Evolutionary conservation across 1,139 yeast species (phyloP).

Genomic region (Debaryomyces udenii): DNA sequence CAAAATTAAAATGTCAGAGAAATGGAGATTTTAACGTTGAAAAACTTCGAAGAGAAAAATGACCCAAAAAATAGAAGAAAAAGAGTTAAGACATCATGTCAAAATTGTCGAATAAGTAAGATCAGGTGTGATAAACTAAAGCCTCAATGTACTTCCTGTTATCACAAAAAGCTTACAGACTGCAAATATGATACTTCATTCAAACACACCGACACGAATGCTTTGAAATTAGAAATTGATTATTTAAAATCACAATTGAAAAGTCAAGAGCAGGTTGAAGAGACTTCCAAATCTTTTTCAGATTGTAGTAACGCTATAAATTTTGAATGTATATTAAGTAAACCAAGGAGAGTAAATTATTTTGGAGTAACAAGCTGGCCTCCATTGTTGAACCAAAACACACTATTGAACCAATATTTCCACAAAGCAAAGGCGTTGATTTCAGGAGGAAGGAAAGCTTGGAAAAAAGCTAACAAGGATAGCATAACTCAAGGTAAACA

Average conservation of each 20-base stretch:
- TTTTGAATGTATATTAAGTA: not conserved
- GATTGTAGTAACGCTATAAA: not conserved
- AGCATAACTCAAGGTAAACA: not conserved
- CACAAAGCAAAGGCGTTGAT: not conserved
- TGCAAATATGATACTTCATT: slow-evolving; percentile 1
- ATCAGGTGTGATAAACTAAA: slow-evolving; percentile 55
- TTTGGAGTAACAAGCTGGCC: not conserved
- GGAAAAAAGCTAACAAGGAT: slow-evolving; percentile 1
- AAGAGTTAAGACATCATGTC: slow-evolving; percentile 52
- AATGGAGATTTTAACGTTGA: slow-evolving; percentile 3
- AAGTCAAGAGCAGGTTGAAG: not conserved
- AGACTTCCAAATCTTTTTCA: not conserved
- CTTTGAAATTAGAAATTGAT: slow-evolving; percentile 1
- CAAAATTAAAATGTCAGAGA: no score
- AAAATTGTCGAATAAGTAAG: slow-evolving; percentile 48
- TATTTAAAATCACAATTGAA: not conserved
- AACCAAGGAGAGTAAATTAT: not conserved
- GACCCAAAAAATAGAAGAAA: slow-evolving; percentile 24
- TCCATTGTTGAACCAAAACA: not conserved
- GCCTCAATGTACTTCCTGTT: slow-evolving; percentile 55
- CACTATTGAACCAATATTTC: not conserved
- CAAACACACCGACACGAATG: not conserved
- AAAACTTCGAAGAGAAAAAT: slow-evolving; percentile 2
- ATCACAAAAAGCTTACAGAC: not conserved
- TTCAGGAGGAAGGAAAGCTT: not conserved